Evolutionary conservation across 2,329 filamentous ascomycete genomes (phyloP).

Genomic region (Botrytis galanthina): DNA sequence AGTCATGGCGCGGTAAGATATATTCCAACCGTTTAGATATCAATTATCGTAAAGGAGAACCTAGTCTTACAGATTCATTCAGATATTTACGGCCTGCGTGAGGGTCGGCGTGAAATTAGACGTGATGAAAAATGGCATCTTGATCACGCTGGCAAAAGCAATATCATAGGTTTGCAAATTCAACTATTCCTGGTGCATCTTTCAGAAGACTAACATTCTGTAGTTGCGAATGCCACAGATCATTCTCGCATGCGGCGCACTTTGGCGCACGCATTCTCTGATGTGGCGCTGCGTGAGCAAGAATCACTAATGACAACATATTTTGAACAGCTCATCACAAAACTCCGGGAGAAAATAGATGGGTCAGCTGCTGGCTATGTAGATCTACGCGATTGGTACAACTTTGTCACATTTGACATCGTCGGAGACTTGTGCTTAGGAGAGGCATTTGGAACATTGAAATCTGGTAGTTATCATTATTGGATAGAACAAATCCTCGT

Average conservation of each 20-base stretch:
- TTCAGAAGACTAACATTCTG: not conserved
- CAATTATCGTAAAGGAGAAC: not conserved
- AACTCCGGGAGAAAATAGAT: not conserved
- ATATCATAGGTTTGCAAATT: not conserved
- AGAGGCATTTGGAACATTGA: slow-evolving; percentile 22
- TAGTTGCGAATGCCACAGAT: not conserved
- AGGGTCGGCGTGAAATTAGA: not conserved
- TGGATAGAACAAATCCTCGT: slow-evolving; percentile 27
- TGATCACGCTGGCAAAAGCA: not conserved
- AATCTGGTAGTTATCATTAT: slow-evolving; percentile 32
- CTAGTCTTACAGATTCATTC: not conserved
- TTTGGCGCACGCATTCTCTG: not conserved
- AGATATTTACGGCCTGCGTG: not conserved
- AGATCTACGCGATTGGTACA: not conserved
- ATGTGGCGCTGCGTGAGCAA: not conserved
- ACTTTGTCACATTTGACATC: slow-evolving; percentile 38
- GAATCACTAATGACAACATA: not conserved
- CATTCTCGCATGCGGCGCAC: not conserved
- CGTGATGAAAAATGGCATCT: not conserved
- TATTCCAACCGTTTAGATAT: not conserved
- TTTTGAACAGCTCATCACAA: not conserved
- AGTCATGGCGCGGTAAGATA: not conserved
- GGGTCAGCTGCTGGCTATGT: not conserved
- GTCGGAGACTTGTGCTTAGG: slow-evolving; percentile 44
- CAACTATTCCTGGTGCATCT: not conserved